Evolutionary conservation across 371 early-diverging fungal genomes (phyloP).

Genomic region (Sporodiniella umbellata): DNA sequence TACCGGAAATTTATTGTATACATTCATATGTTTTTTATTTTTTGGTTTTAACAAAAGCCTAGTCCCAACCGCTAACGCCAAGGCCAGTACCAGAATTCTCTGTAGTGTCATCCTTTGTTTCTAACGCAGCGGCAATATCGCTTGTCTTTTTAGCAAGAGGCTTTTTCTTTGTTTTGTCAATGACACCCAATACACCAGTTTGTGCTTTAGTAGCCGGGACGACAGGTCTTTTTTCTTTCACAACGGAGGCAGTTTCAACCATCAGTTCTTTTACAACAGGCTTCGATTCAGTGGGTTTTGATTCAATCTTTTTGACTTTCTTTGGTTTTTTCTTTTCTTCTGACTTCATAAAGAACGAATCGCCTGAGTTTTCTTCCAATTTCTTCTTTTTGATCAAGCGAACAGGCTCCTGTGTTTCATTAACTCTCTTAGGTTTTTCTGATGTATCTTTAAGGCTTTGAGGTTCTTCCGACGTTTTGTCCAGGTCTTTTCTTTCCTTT

Average conservation of each 20-base stretch:
- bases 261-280: not conserved
- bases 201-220: conserved; percentile 22
- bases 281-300: conserved; percentile 2
- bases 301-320: not conserved
- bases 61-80: conserved; percentile 53
- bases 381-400: conserved; percentile 13
- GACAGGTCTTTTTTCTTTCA: not conserved
- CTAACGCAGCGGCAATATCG: conserved; percentile 29
- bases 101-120: conserved; percentile 18
- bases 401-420: conserved; percentile 2
- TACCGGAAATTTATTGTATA: no score
- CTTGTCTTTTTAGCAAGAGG: conserved; percentile 12
- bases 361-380: conserved; percentile 3
- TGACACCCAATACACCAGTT: conserved; percentile 59
- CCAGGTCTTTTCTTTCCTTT: conserved; percentile 23
- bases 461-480: conserved; percentile 8
- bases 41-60: not conserved
- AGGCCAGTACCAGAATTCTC: conserved; percentile 24
- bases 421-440: conserved; percentile 5
- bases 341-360: conserved; percentile 13
- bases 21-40: no score
- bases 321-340: conserved; percentile 5
- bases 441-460: no score
- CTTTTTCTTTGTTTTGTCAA: conserved; percentile 40
- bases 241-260: not conserved